A percentile compares a stretch with the other conserved stretches of the same genome.
Conservation (phyloP, 805 yeast genomes). For the Yarrowia divulgata region DNA sequence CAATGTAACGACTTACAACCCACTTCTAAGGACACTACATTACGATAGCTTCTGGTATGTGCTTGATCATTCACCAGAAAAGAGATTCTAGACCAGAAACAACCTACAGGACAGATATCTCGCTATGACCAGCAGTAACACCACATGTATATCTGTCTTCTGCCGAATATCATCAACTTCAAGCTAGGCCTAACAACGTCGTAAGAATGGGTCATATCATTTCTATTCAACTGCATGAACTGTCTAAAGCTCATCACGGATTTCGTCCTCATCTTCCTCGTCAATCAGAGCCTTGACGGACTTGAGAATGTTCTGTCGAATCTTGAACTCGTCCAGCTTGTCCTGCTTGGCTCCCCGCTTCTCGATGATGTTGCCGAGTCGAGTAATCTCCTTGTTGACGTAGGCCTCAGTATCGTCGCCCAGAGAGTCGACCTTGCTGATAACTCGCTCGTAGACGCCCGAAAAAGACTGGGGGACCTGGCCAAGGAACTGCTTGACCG, state of each 20-base stretch:
- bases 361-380: conserved; percentile 56
- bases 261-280: conserved; percentile 44
- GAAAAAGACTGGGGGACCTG: conserved; percentile 40
- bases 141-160: too few relatives aligned
- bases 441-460: conserved; percentile 46
- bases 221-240: too few relatives aligned
- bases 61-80: too few relatives aligned
- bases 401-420: conserved; percentile 49
- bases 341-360: conserved; percentile 51
- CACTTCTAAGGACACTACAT: too few relatives aligned
- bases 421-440: conserved; percentile 44
- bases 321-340: conserved; percentile 60
- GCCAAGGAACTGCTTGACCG: conserved; percentile 18
- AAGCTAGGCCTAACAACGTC: too few relatives aligned
- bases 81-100: too few relatives aligned
- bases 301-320: conserved; percentile 59
- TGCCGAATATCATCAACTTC: too few relatives aligned
- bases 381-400: conserved; percentile 55
- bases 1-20: too few relatives aligned
- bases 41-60: too few relatives aligned
- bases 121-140: too few relatives aligned
- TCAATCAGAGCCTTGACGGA: conserved; percentile 10
- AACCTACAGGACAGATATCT: too few relatives aligned
- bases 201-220: too few relatives aligned
- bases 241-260: conserved; percentile 21